Evolutionary conservation across 345 rosid genomes (phyloP).

Genomic region (Citrus cavaleriei): DNA sequence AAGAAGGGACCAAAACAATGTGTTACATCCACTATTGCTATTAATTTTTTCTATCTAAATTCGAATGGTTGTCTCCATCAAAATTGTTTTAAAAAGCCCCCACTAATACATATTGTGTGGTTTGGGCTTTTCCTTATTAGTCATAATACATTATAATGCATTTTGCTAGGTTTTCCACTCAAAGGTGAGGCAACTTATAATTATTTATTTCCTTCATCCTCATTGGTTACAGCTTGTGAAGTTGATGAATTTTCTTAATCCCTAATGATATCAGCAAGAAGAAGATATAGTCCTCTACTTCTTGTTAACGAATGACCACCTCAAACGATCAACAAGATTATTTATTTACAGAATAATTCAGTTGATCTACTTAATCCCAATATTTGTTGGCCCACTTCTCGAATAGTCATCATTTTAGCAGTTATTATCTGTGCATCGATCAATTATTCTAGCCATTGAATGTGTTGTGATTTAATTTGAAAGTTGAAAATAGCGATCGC

Average conservation of each 20-base stretch:
- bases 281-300: background rate
- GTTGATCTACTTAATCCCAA: background rate
- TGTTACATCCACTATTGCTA: slow-evolving; percentile 1
- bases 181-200: slow-evolving; percentile 8
- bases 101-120: slow-evolving; percentile 22
- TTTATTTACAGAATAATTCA: background rate
- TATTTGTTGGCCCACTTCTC: background rate
- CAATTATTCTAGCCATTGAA: background rate
- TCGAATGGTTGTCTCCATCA: slow-evolving; percentile 29
- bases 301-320: background rate
- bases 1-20: background rate
- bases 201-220: background rate
- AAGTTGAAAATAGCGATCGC: background rate
- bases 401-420: background rate
- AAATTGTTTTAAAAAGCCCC: slow-evolving; percentile 8
- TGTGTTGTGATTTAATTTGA: background rate
- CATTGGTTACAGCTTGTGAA: background rate
- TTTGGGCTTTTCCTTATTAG: slow-evolving; percentile 23
- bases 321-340: no score
- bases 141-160: slow-evolving; percentile 13
- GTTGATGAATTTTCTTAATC: background rate
- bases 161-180: slow-evolving; percentile 33
- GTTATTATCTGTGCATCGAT: background rate
- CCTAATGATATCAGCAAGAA: background rate
- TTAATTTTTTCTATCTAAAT: slow-evolving; percentile 1